Base-by-base conservation (phyloP, 768 basidiomycete genomes). In the Termitomyces bulborhizus region DNA sequence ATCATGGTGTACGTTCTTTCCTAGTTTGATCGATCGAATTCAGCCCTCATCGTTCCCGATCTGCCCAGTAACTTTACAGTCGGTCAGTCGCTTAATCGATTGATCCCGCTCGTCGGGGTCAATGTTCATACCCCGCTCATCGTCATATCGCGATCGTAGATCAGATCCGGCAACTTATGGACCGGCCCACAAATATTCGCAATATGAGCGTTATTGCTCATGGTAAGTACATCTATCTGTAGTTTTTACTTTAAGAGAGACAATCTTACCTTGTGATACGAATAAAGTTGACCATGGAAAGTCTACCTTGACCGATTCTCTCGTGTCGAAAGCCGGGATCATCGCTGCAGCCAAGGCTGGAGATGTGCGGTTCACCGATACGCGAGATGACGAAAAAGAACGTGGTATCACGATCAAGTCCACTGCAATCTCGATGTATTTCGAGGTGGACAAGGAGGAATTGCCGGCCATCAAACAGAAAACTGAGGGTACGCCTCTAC, bases 371-470 rank as follows among this genome's bases (percentile, higher is more conserved):
- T 98, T 95, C 72, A 98, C 93, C 54, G 94, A 98, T 73, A 98
- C 97, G 57, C 82, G 96, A 78, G 84, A 89, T 9, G 97, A 99
- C 69, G 97, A 99, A 80, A 98, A 96, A 71, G 96, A 98, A 72
- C 94, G 96, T 74, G 97, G 97, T 79, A 98, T 99, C 68, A 98
- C 97, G 51, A 98, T 99, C 77, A 99, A 99, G 78, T 98, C 95
- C 44, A 98, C 96, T 32, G 97, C 95, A 66, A 97, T 99, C 71
- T 97, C 96, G 56, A 98, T 98, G 96, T 98, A 98, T 77, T 99
- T 99, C 71, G 86, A 93, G 77, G 82, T 99, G 67, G 73, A 80
- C 69, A 92, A 96, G 80, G 95, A 96, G 11, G 93, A 98, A 56
- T 67, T 97, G 31, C 61, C 71, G 9, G 77, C 85, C 54, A 88